Percentiles rank a stretch among this genome's conserved stretches.
phyloP scores from a whole-genome alignment of 2,329 filamentous ascomycete species.

The Ceratocystiopsis minuta region DNA sequence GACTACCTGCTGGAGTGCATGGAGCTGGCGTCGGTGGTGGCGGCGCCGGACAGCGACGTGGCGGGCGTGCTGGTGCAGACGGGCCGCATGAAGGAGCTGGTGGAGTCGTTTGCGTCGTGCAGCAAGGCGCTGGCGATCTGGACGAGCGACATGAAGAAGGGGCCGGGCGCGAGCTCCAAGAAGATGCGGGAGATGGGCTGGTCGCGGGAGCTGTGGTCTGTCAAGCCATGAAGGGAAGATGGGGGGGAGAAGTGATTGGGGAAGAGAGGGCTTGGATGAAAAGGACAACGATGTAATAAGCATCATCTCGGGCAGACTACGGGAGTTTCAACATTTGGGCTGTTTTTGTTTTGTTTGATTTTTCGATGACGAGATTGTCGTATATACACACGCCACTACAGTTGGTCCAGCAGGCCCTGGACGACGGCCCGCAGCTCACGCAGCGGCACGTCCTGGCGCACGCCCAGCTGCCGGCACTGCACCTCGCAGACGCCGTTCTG shows the following conservation, averaged over 20 bases:
- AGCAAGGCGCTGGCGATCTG: conserved; percentile 52
- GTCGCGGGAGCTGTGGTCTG: conserved; percentile 44
- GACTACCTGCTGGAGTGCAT: conserved; percentile 70
- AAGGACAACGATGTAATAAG: no score
- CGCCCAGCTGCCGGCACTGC: conserved; percentile 51
- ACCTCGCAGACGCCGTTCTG: conserved; percentile 42
- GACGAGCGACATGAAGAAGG: conserved; percentile 33
- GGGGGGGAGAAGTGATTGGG: no score
- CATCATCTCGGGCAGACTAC: no score
- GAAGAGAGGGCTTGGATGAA: background rate
- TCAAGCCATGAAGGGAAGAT: conserved; percentile 25
- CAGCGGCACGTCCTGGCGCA: conserved; percentile 41
- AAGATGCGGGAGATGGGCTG: conserved; percentile 44
- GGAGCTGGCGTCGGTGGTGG: conserved; percentile 63
- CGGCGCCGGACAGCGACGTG: conserved; percentile 50
- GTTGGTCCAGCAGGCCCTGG: conserved; percentile 25
- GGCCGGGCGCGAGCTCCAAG: conserved; percentile 31
- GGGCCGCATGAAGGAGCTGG: conserved; percentile 55
- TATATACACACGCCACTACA: conserved; percentile 20
- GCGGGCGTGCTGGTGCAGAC: conserved; percentile 45
- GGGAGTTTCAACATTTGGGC: no score
- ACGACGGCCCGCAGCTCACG: conserved; percentile 30
- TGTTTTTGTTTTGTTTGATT: background rate
- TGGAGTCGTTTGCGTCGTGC: conserved; percentile 57
- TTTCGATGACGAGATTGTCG: background rate